Percentiles rank a stretch among this genome's conserved stretches.
These are phyloP conservation scores for Strobilomyces dryophilus DNA, from an alignment of 768 basidiomycete genomes.

Conservation along the genomic window DNA sequence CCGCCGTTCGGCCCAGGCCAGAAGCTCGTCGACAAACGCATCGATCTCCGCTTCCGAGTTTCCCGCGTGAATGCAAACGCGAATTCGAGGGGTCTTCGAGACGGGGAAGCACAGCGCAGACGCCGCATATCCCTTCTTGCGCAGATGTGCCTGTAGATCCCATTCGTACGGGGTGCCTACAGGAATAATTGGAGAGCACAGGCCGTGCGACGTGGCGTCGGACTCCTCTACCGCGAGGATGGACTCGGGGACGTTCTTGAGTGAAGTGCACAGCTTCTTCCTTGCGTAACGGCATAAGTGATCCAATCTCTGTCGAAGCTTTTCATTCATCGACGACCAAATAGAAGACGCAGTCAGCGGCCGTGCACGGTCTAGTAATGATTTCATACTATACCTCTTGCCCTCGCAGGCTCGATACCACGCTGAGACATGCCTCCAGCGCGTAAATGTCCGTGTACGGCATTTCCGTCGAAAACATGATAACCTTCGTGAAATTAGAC, in stretches of 20 bases:
- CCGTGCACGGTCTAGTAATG: background rate
- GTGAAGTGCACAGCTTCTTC: background rate
- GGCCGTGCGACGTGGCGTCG: background rate
- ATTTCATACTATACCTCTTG: slow-evolving; percentile 14
- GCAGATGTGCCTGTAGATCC: slow-evolving; percentile 7
- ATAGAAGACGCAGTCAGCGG: background rate
- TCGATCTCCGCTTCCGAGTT: slow-evolving; percentile 21
- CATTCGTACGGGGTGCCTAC: slow-evolving; percentile 9
- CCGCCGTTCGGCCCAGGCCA: slow-evolving; percentile 13
- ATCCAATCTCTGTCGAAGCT: slow-evolving; percentile 15
- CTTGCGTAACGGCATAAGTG: slow-evolving; percentile 12
- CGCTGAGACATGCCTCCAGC: slow-evolving; percentile 41
- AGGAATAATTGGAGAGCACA: slow-evolving; percentile 19
- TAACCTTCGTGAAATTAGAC: slow-evolving; percentile 15
- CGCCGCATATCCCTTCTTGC: slow-evolving; percentile 13
- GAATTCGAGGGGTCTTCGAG: slow-evolving; percentile 11
- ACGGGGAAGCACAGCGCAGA: slow-evolving; percentile 6
- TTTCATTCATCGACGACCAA: background rate
- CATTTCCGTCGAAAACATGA: slow-evolving; percentile 23
- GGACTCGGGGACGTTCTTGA: slow-evolving; percentile 7
- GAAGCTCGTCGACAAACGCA: slow-evolving; percentile 3
- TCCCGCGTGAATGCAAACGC: slow-evolving; percentile 18
- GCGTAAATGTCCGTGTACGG: slow-evolving; percentile 19
- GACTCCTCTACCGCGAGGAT: slow-evolving; percentile 2
- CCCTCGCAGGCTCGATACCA: slow-evolving; percentile 11